Conservation (phyloP, 192 early-diverging fungal species). For the Coemansia sp. region DNA sequence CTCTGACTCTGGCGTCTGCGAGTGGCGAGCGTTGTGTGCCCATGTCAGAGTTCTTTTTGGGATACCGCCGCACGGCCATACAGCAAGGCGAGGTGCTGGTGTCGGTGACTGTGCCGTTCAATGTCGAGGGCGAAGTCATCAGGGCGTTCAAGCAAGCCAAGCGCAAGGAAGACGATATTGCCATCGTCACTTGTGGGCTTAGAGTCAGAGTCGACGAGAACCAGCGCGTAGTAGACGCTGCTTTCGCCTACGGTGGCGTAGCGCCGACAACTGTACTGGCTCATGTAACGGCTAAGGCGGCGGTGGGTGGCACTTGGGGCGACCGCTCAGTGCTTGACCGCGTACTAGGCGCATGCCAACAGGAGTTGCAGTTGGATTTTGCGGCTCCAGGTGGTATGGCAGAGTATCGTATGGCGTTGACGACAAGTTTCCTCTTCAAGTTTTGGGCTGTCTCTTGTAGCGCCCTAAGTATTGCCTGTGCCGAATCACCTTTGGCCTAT, state of each 20-base stretch:
- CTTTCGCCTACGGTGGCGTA: constrained; percentile 82
- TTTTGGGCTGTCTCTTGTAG: constrained; percentile 22
- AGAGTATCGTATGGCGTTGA: constrained; percentile 64
- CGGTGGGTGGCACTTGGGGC: constrained; percentile 63
- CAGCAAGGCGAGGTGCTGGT: constrained; percentile 65
- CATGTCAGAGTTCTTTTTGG: constrained; percentile 75
- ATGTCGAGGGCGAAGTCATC: constrained; percentile 60
- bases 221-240: constrained; percentile 59
- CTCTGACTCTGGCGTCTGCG: constrained; percentile 53
- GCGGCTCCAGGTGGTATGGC: constrained; percentile 59
- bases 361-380: constrained; percentile 57
- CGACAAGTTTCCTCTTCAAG: constrained; percentile 64
- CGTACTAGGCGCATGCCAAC: constrained; percentile 74
- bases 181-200: constrained; percentile 83
- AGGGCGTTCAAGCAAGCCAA: constrained; percentile 87
- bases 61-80: constrained; percentile 78
- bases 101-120: constrained; percentile 68
- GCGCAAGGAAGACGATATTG: constrained; percentile 84
- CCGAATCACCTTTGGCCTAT: constrained; percentile 14
- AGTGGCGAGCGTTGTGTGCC: constrained; percentile 56
- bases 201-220: constrained; percentile 59
- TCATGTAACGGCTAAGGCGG: constrained; percentile 38
- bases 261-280: constrained; percentile 67
- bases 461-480: constrained; percentile 11
- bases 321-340: constrained; percentile 59